phyloP scores from a whole-genome alignment of 768 basidiomycete species.

The Naematelia aurantialba region DNA sequence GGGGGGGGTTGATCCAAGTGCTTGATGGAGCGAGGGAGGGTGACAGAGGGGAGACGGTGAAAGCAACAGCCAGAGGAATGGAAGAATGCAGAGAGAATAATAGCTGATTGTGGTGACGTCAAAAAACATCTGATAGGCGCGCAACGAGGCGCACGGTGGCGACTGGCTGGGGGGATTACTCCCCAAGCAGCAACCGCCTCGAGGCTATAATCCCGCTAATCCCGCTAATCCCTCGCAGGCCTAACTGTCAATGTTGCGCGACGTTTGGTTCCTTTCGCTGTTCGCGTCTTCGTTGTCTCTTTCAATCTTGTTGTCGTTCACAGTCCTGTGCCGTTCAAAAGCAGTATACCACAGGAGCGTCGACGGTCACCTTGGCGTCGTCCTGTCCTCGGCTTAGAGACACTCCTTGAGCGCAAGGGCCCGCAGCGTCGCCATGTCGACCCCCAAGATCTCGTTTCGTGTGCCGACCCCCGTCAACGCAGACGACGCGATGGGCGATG shows the following conservation, averaged over 20 bases:
- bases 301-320: no score
- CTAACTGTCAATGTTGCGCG: background rate
- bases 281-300: background rate
- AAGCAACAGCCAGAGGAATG: no score
- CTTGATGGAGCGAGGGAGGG: no score
- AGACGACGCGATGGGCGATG: conserved; percentile 26
- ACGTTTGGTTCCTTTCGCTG: background rate
- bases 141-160: background rate
- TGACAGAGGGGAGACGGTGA: no score
- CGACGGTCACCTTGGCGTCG: no score
- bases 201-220: background rate
- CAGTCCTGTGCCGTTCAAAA: no score
- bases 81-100: no score
- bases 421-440: conserved; percentile 30
- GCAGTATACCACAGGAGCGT: background rate
- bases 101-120: no score
- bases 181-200: background rate
- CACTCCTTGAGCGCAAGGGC: no score
- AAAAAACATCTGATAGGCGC: background rate
- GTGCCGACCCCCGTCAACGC: conserved; percentile 24
- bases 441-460: conserved; percentile 40
- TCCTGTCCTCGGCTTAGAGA: no score
- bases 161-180: no score
- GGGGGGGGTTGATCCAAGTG: no score
- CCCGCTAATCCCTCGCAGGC: background rate